Conservation (phyloP, 208 protist genomes). For the Spongospora subterranea region DNA sequence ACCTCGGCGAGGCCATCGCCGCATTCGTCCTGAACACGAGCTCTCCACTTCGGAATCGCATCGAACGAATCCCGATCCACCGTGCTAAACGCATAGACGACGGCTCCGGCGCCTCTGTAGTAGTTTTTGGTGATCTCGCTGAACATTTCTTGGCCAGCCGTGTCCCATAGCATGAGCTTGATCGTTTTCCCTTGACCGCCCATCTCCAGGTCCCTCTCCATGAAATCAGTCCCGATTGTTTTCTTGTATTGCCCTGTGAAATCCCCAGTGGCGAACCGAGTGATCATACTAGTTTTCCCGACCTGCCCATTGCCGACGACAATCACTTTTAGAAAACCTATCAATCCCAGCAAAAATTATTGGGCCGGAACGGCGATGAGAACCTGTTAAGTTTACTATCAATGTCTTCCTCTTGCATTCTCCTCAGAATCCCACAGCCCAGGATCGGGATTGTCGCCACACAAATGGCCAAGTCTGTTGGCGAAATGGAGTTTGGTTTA, state of each 20-base stretch:
- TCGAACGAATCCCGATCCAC: constrained; percentile 65
- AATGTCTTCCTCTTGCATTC: constrained; percentile 49
- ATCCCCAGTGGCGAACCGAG: constrained; percentile 84
- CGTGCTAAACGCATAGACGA: constrained; percentile 58
- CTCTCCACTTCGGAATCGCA: constrained; percentile 42
- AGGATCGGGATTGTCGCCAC: too few species aligned
- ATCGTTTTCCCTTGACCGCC: background rate
- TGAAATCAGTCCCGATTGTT: constrained; percentile 74
- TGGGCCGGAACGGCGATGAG: background rate
- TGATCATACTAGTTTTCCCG: constrained; percentile 90
- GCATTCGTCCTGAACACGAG: constrained; percentile 59
- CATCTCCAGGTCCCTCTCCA: constrained; percentile 62
- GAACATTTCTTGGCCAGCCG: constrained; percentile 70
- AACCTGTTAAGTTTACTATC: constrained; percentile 16
- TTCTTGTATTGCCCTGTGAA: constrained; percentile 89
- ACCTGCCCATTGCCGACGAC: constrained; percentile 90
- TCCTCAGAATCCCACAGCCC: too few species aligned
- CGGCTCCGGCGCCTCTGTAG: constrained; percentile 61
- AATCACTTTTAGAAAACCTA: constrained; percentile 85
- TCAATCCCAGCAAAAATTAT: background rate
- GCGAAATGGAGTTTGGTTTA: too few species aligned
- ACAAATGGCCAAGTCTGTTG: too few species aligned
- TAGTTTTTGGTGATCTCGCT: constrained; percentile 61
- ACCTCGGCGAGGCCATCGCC: constrained; percentile 53
- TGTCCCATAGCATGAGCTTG: constrained; percentile 67